Evolutionary conservation across 2,329 filamentous ascomycete species (phyloP).

Genomic region (Trichoderma simmonsii): DNA sequence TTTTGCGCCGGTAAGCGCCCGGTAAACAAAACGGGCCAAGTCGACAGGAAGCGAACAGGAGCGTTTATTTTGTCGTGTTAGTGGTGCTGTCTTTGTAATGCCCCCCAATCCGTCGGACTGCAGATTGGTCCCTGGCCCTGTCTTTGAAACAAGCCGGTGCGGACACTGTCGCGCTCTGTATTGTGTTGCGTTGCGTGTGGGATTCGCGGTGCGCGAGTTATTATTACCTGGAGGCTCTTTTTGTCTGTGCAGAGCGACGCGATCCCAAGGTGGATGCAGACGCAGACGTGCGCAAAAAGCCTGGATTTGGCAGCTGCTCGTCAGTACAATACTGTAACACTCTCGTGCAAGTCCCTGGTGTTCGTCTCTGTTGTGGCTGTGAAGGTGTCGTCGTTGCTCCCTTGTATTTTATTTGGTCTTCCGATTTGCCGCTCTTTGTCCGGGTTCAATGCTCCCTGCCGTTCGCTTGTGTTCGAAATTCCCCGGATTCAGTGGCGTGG

Average conservation of each 20-base stretch:
- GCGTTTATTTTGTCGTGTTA: not conserved
- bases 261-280: not conserved
- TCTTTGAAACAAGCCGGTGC: not conserved
- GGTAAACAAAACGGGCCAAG: not conserved
- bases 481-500: not conserved
- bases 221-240: not conserved
- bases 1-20: slow-evolving; percentile 11
- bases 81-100: not conserved
- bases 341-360: not conserved
- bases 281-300: not conserved
- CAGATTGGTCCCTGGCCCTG: not conserved
- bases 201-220: not conserved
- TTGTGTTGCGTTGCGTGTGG: not conserved
- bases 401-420: not conserved
- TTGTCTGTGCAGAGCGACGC: not conserved
- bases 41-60: not conserved
- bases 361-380: not conserved
- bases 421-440: not conserved
- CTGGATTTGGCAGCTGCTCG: not conserved
- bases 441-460: not conserved
- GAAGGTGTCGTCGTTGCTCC: not conserved
- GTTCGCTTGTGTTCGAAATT: not conserved
- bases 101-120: not conserved
- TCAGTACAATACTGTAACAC: not conserved
- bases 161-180: not conserved